These are phyloP conservation scores for Lipomyces anomalus DNA, from an alignment of 805 yeast species.

Conservation along the genomic window DNA sequence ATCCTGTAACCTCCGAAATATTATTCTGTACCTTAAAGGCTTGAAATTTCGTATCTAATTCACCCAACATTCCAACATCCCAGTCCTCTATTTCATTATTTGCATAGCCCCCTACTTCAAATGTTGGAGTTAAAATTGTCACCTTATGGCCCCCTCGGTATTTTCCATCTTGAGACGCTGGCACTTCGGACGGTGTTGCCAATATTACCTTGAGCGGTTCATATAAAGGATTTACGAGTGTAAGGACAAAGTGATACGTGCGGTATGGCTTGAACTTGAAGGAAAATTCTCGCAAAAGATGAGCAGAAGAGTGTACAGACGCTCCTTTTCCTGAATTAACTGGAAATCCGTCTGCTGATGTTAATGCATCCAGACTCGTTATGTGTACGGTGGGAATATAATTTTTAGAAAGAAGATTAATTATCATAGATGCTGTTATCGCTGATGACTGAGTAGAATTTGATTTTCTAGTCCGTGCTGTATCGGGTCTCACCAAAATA, in stretches of 20 bases:
- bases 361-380: slow-evolving; percentile 5
- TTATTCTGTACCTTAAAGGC: not conserved
- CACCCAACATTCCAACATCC: slow-evolving; percentile 11
- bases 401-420: slow-evolving; percentile 11
- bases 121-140: slow-evolving; percentile 15
- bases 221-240: slow-evolving; percentile 17
- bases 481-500: slow-evolving; percentile 33
- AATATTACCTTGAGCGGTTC: slow-evolving; percentile 11
- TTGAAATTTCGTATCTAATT: slow-evolving; percentile 3
- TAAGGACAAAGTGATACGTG: slow-evolving; percentile 17
- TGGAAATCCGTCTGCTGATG: not conserved
- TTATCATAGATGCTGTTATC: slow-evolving; percentile 13
- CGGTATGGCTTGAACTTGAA: slow-evolving; percentile 10
- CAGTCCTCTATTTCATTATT: slow-evolving; percentile 22
- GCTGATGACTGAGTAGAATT: slow-evolving; percentile 1
- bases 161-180: slow-evolving; percentile 1
- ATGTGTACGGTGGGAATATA: slow-evolving; percentile 16
- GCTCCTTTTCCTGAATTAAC: not conserved
- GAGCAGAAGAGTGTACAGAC: slow-evolving; percentile 1
- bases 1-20: not conserved
- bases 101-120: slow-evolving; percentile 15
- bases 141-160: slow-evolving; percentile 6
- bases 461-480: not conserved
- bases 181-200: slow-evolving; percentile 17
- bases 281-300: too few relatives aligned